Percentiles rank a stretch among this genome's conserved stretches.
phyloP scores from a whole-genome alignment of 352 stramenopile species.

The Globisporangium emineosum region DNA sequence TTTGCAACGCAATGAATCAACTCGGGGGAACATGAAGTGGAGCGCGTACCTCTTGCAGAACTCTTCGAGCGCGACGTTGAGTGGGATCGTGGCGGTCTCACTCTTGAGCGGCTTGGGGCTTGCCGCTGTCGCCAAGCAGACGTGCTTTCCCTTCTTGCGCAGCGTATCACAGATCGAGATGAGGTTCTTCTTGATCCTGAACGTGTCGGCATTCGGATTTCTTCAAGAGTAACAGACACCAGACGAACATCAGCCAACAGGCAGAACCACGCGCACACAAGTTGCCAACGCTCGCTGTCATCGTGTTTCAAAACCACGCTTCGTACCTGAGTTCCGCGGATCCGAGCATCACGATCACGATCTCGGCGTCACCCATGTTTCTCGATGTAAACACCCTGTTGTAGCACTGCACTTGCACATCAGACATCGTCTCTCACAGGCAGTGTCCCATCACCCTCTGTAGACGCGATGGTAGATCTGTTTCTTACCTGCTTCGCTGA shows the following conservation, averaged over 20 bases:
- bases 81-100: conserved; percentile 29
- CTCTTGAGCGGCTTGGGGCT: conserved; percentile 38
- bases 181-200: conserved; percentile 58
- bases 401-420: conserved; percentile 40
- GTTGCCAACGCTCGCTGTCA: background rate
- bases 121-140: conserved; percentile 64
- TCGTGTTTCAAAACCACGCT: background rate
- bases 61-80: conserved; percentile 70
- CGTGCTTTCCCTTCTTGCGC: conserved; percentile 79
- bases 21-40: no score
- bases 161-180: conserved; percentile 73
- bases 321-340: conserved; percentile 61
- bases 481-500: conserved; percentile 49
- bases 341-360: conserved; percentile 76
- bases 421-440: background rate
- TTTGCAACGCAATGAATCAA: background rate
- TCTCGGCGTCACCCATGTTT: conserved; percentile 60
- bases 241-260: no score
- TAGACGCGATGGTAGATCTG: background rate
- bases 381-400: conserved; percentile 61
- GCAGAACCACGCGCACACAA: no score
- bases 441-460: background rate
- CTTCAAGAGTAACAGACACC: conserved; percentile 12
- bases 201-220: conserved; percentile 24
- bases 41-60: conserved; percentile 74